These are phyloP conservation scores for Lenwebbia sp. DNA, from an alignment of 345 rosid genomes.

Conservation along the genomic window DNA sequence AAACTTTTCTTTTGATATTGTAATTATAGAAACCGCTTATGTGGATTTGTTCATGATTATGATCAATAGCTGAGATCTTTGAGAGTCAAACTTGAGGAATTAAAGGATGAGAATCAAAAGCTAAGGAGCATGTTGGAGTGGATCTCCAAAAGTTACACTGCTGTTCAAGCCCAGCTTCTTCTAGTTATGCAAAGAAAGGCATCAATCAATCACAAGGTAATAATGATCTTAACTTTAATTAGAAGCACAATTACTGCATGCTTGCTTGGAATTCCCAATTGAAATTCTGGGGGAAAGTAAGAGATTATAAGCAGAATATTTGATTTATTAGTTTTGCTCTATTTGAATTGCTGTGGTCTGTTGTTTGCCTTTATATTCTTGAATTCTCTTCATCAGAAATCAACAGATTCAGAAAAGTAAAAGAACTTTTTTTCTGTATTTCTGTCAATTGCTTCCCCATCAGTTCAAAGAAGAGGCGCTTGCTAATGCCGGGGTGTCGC, in stretches of 20 bases:
- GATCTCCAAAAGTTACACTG: neutral
- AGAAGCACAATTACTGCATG: neutral
- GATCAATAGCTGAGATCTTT: neutral
- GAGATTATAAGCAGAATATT: neutral
- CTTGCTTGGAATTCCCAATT: neutral
- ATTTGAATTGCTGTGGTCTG: neutral
- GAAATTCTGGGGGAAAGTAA: neutral
- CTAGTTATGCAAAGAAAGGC: neutral
- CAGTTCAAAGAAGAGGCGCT: neutral
- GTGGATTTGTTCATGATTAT: neutral
- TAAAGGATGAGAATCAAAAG: constrained; percentile 6
- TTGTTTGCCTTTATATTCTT: neutral
- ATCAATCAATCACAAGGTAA: neutral
- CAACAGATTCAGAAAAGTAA: neutral
- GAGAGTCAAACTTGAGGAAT: neutral
- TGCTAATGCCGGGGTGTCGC: neutral
- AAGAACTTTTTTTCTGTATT: neutral
- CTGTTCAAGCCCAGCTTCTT: constrained; percentile 3
- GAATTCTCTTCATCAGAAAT: neutral
- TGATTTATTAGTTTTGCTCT: neutral
- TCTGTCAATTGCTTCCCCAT: neutral
- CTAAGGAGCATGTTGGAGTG: constrained; percentile 2
- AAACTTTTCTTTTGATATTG: neutral
- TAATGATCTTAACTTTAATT: neutral
- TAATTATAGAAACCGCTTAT: neutral